Percentiles rank a stretch among this genome's conserved stretches.
Conservation (phyloP, 1,284 basidiomycete species). For the Grifola frondosa region DNA sequence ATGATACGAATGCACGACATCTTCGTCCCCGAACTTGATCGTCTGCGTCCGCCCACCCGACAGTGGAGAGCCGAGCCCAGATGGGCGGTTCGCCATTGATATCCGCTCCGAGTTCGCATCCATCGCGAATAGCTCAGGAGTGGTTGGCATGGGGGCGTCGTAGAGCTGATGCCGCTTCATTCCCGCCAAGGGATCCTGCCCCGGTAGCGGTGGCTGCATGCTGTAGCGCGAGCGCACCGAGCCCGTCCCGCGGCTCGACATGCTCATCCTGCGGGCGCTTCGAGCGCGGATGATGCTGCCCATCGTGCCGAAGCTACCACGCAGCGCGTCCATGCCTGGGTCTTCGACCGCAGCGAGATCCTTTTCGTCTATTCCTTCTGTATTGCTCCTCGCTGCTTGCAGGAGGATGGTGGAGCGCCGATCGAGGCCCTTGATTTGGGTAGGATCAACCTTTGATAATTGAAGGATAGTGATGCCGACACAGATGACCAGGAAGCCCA, state of each 20-base stretch:
- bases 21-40: slow-evolving; percentile 74
- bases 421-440: slow-evolving; percentile 73
- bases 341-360: slow-evolving; percentile 57
- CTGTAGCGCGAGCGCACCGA: slow-evolving; percentile 27
- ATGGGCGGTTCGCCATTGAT: slow-evolving; percentile 29
- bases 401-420: slow-evolving; percentile 84
- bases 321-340: slow-evolving; percentile 84
- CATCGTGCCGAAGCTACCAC: slow-evolving; percentile 86
- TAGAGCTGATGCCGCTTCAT: slow-evolving; percentile 78
- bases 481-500: slow-evolving; percentile 88
- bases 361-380: slow-evolving; percentile 65
- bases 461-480: slow-evolving; percentile 93
- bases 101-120: slow-evolving; percentile 30
- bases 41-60: slow-evolving; percentile 51
- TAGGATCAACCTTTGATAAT: slow-evolving; percentile 91
- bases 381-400: slow-evolving; percentile 68
- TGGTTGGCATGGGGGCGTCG: slow-evolving; percentile 62
- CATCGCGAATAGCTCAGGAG: slow-evolving; percentile 12
- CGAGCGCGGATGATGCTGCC: slow-evolving; percentile 89
- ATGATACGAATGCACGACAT: slow-evolving; percentile 72
- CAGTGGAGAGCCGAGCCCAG: slow-evolving; percentile 27
- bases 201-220: slow-evolving; percentile 15
- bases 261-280: slow-evolving; percentile 61
- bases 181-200: slow-evolving; percentile 35
- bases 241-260: slow-evolving; percentile 42